Conservation (phyloP, 306 rosid genomes). For the Morella rubra region DNA sequence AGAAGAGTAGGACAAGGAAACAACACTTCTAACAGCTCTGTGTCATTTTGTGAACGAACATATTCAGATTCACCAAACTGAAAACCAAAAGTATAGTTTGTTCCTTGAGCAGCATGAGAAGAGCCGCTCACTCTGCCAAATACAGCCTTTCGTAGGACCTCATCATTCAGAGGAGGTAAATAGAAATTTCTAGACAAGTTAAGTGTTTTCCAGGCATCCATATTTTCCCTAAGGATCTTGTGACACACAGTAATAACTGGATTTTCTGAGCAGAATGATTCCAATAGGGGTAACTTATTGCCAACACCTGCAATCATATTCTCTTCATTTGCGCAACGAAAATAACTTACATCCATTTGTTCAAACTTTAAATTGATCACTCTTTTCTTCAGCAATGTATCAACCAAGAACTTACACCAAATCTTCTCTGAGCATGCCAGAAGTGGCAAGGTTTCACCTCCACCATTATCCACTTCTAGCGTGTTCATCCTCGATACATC, state of each 20-base stretch:
- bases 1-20: slow-evolving; percentile 91
- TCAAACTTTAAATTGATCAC: slow-evolving; percentile 41
- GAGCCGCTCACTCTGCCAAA: slow-evolving; percentile 48
- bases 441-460: slow-evolving; percentile 34
- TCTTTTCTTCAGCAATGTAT: slow-evolving; percentile 55
- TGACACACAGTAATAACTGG: slow-evolving; percentile 74
- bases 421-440: slow-evolving; percentile 50
- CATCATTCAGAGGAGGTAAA: slow-evolving; percentile 84
- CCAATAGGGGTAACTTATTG: slow-evolving; percentile 41
- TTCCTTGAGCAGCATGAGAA: slow-evolving; percentile 56
- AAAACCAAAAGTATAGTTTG: slow-evolving; percentile 79
- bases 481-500: slow-evolving; percentile 29
- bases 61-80: slow-evolving; percentile 73
- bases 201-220: slow-evolving; percentile 58
- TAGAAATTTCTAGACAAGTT: slow-evolving; percentile 61
- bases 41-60: slow-evolving; percentile 57
- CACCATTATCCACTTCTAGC: slow-evolving; percentile 35
- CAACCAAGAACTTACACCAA: slow-evolving; percentile 73
- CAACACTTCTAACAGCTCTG: slow-evolving; percentile 60
- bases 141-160: slow-evolving; percentile 61
- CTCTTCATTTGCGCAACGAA: slow-evolving; percentile 27
- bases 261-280: slow-evolving; percentile 62
- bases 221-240: slow-evolving; percentile 45
- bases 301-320: slow-evolving; percentile 33
- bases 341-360: slow-evolving; percentile 27